phyloP scores from a whole-genome alignment of 805 yeast genomes.

The Yarrowia divulgata region DNA sequence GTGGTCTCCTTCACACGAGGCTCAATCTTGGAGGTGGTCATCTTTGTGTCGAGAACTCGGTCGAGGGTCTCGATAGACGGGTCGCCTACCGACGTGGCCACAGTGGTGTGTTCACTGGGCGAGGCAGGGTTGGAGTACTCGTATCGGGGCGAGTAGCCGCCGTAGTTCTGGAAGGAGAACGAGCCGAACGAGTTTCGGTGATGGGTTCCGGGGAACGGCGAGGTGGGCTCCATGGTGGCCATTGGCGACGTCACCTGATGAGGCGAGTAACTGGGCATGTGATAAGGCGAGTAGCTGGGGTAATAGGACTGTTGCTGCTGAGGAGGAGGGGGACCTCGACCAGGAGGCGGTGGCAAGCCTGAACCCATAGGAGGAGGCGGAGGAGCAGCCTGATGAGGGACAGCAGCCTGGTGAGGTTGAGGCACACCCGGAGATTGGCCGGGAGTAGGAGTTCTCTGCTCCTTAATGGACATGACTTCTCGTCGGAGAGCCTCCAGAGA shows the following conservation, averaged over 20 bases:
- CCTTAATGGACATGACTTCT: slow-evolving; percentile 32
- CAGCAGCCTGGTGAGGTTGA: neutral
- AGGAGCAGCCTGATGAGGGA: neutral
- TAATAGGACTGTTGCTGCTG: slow-evolving; percentile 17
- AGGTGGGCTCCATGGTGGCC: slow-evolving; percentile 39
- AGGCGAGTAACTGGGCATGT: slow-evolving; percentile 28
- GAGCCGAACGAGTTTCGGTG: slow-evolving; percentile 29
- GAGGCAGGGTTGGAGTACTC: slow-evolving; percentile 34
- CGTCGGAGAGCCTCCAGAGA: slow-evolving; percentile 47
- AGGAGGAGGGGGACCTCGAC: slow-evolving; percentile 5
- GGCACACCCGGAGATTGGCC: neutral
- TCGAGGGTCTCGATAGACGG: slow-evolving; percentile 49
- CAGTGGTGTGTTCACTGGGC: slow-evolving; percentile 37
- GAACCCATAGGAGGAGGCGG: neutral
- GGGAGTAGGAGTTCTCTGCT: slow-evolving; percentile 6
- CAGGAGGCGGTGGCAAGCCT: neutral
- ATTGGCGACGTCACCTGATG: slow-evolving; percentile 56
- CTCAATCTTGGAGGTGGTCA: neutral
- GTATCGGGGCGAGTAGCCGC: slow-evolving; percentile 24
- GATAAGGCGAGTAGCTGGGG: slow-evolving; percentile 45
- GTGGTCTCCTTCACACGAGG: neutral
- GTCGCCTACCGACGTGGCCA: slow-evolving; percentile 41
- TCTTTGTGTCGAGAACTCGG: slow-evolving; percentile 48
- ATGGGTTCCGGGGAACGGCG: slow-evolving; percentile 13
- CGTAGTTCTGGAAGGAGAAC: slow-evolving; percentile 36